Conservation (phyloP, 306 rosid genomes). For the Castanea crenata region DNA sequence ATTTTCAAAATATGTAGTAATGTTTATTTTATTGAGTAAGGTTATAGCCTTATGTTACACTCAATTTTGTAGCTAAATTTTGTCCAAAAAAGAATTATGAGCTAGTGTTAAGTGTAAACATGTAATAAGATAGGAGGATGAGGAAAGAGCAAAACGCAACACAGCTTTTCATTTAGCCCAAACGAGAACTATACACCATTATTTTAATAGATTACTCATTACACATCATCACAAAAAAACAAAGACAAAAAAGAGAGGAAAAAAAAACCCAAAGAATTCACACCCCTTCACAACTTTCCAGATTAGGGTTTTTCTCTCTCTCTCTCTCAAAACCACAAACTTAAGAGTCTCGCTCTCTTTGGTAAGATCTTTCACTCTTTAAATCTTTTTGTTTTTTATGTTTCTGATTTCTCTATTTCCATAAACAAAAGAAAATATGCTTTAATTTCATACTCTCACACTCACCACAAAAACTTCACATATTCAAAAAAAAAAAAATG, state of each 20-base stretch:
- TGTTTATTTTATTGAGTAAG: too few species aligned
- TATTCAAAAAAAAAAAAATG: background rate
- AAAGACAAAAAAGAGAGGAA: background rate
- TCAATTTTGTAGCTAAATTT: too few species aligned
- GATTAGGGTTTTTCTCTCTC: conserved; percentile 45
- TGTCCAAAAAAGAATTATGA: too few species aligned
- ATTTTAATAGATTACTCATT: too few species aligned
- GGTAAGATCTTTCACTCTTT: conserved; percentile 15
- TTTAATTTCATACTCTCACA: background rate
- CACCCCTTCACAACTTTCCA: conserved; percentile 16
- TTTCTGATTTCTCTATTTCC: background rate
- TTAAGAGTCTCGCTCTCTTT: background rate
- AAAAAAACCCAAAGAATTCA: background rate
- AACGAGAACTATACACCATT: too few species aligned
- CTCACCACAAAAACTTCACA: background rate
- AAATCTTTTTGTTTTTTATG: background rate
- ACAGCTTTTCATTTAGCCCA: too few species aligned
- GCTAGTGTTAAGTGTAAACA: too few species aligned
- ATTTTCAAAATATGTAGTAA: too few species aligned
- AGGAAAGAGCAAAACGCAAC: too few species aligned
- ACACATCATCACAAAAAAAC: background rate
- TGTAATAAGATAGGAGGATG: too few species aligned
- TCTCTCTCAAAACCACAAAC: conserved; percentile 4
- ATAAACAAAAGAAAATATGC: background rate
- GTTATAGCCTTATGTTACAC: too few species aligned